Evolutionary conservation across 2,329 filamentous ascomycete genomes (phyloP).

Genomic region (Didymella arachidicola): DNA sequence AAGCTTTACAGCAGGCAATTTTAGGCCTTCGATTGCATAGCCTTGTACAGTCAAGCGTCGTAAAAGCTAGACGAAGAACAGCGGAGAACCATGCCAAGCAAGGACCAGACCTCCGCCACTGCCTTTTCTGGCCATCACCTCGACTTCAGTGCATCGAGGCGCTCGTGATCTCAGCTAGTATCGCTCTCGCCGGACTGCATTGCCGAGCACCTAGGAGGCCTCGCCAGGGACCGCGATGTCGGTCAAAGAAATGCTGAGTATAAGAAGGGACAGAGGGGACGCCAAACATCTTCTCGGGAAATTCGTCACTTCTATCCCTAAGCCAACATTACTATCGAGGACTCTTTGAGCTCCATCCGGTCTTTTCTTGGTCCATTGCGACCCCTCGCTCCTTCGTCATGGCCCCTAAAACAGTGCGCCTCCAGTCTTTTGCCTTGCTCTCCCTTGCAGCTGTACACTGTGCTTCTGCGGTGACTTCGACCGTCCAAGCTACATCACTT

Average conservation of each 20-base stretch:
- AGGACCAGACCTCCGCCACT: not conserved
- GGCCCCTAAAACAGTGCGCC: not conserved
- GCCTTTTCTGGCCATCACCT: not conserved
- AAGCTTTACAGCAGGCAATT: no score
- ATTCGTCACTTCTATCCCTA: not conserved
- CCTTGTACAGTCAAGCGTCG: no score
- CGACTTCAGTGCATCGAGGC: not conserved
- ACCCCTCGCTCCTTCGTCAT: not conserved
- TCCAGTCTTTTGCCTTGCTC: not conserved
- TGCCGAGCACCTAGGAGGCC: no score
- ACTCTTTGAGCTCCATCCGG: not conserved
- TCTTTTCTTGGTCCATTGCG: not conserved
- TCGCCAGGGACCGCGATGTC: not conserved
- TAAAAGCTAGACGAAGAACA: no score
- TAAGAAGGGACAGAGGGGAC: no score
- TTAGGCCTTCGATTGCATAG: no score
- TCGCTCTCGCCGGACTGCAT: not conserved
- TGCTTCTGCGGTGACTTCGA: not conserved
- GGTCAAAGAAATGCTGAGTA: no score
- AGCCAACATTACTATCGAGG: not conserved
- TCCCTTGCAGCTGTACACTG: not conserved
- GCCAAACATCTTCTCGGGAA: not conserved
- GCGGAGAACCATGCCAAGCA: not conserved
- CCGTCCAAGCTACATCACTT: not conserved
- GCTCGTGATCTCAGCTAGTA: not conserved